Percentiles rank a stretch among this genome's conserved stretches.
Evolutionary conservation across 441 rosid genomes (phyloP).

Genomic region (Jatropha multifida): DNA sequence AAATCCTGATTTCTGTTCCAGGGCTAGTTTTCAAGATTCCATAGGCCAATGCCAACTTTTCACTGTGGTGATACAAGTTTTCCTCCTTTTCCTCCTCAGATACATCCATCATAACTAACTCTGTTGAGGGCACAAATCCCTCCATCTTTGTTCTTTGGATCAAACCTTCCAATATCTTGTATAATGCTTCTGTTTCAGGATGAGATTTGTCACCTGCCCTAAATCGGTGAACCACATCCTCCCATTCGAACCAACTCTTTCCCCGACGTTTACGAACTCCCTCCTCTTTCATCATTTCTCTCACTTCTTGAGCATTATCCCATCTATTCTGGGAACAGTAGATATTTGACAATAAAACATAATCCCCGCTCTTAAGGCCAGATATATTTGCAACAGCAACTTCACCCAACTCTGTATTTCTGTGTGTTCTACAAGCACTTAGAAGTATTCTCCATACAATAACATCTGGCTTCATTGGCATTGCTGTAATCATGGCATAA

Average conservation of each 20-base stretch:
- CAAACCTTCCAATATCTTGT: constrained; percentile 50
- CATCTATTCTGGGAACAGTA: constrained; percentile 69
- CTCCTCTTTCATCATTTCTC: constrained; percentile 29
- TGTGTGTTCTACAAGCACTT: constrained; percentile 80
- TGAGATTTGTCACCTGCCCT: constrained; percentile 31
- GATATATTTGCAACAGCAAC: constrained; percentile 55
- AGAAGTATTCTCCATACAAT: constrained; percentile 87
- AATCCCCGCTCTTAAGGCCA: constrained; percentile 60
- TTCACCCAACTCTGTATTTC: constrained; percentile 69
- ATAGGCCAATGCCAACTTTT: constrained; percentile 76
- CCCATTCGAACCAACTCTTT: constrained; percentile 34
- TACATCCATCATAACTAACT: constrained; percentile 82
- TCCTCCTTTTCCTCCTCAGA: constrained; percentile 83
- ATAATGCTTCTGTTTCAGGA: constrained; percentile 53
- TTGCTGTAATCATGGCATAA: constrained; percentile 53
- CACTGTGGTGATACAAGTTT: constrained; percentile 69
- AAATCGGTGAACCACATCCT: constrained; percentile 30
- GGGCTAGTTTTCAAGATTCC: constrained; percentile 68
- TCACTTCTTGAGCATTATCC: constrained; percentile 54
- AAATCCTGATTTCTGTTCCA: constrained; percentile 57
- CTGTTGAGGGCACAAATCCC: constrained; percentile 60
- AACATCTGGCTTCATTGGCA: constrained; percentile 77
- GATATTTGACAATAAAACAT: constrained; percentile 72
- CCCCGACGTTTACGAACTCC: constrained; percentile 25
- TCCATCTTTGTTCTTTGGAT: constrained; percentile 43